These are phyloP conservation scores for Chrysanthemum makinoi DNA, from an alignment of 129 eudicot genomes.

Conservation along the genomic window DNA sequence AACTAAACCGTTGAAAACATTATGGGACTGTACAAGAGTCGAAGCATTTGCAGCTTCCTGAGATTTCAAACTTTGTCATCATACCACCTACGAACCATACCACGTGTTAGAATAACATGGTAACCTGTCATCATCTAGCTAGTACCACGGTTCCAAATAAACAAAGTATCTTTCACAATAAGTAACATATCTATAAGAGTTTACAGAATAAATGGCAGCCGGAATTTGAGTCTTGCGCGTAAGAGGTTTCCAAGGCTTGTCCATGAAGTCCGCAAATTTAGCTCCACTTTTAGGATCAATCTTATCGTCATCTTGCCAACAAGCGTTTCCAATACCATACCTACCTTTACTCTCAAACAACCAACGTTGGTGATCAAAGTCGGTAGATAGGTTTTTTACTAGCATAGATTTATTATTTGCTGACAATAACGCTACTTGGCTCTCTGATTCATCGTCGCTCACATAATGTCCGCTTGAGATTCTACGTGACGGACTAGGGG, in stretches of 20 bases:
- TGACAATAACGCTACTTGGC: constrained; percentile 8
- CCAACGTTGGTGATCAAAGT: constrained; percentile 89
- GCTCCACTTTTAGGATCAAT: constrained; percentile 43
- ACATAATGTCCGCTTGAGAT: constrained; percentile 53
- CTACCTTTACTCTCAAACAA: constrained; percentile 84
- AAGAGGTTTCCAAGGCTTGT: constrained; percentile 97
- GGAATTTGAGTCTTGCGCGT: constrained; percentile 68
- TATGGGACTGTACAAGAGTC: no score
- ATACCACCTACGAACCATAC: no score
- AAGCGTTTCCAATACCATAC: constrained; percentile 91
- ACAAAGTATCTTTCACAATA: no score
- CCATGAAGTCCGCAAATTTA: constrained; percentile 53
- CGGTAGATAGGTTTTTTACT: constrained; percentile 59
- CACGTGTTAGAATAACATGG: no score
- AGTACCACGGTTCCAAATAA: no score
- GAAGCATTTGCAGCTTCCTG: no score
- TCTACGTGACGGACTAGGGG: constrained; percentile 28
- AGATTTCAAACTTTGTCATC: no score
- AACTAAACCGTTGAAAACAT: no score
- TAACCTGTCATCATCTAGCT: no score
- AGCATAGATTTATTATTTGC: constrained; percentile 59
- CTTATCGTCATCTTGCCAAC: constrained; percentile 65
- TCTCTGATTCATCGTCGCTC: constrained; percentile 25
- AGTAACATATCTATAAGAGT: no score
- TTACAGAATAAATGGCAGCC: no score